phyloP scores from a whole-genome alignment of 352 stramenopile species.

The Phytopythium chamaehyphon region DNA sequence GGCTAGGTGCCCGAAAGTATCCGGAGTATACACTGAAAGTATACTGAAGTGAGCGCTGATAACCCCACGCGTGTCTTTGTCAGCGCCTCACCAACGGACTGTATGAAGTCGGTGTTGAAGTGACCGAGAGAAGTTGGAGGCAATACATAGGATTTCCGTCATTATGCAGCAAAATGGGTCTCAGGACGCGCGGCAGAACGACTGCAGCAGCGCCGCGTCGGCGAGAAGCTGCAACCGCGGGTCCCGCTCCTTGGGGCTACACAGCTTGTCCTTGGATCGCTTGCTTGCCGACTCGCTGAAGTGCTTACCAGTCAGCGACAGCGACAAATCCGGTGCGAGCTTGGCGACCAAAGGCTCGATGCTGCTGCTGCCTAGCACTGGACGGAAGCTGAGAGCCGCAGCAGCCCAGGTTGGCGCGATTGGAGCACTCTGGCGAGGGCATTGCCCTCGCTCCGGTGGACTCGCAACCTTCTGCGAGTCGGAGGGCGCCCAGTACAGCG shows the following conservation, averaged over 20 bases:
- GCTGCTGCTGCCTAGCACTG: constrained; percentile 18
- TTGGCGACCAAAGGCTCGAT: constrained; percentile 56
- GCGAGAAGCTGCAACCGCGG: constrained; percentile 67
- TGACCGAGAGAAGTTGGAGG: too few relatives aligned
- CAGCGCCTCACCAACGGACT: too few relatives aligned
- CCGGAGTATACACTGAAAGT: constrained; percentile 1
- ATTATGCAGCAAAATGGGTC: too few relatives aligned
- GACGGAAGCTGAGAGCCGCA: constrained; percentile 5
- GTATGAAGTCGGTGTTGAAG: too few relatives aligned
- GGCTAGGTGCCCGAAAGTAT: too few relatives aligned
- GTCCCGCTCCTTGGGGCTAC: constrained; percentile 21
- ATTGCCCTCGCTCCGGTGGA: constrained; percentile 18
- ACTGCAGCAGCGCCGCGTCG: constrained; percentile 67
- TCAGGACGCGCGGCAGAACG: constrained; percentile 40
- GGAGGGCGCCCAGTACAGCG: constrained; percentile 27
- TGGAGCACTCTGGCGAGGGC: neutral
- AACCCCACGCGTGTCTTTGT: constrained; percentile 9
- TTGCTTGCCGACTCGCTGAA: constrained; percentile 21
- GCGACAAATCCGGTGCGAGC: constrained; percentile 23
- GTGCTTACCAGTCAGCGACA: constrained; percentile 27
- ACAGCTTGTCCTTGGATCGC: constrained; percentile 4
- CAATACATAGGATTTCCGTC: too few relatives aligned
- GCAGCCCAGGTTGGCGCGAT: constrained; percentile 15
- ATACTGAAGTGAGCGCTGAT: neutral
- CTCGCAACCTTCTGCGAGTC: constrained; percentile 18